These are phyloP conservation scores for Cadophora luteo-olivacea DNA, from an alignment of 2,329 filamentous ascomycete species.

Conservation along the genomic window DNA sequence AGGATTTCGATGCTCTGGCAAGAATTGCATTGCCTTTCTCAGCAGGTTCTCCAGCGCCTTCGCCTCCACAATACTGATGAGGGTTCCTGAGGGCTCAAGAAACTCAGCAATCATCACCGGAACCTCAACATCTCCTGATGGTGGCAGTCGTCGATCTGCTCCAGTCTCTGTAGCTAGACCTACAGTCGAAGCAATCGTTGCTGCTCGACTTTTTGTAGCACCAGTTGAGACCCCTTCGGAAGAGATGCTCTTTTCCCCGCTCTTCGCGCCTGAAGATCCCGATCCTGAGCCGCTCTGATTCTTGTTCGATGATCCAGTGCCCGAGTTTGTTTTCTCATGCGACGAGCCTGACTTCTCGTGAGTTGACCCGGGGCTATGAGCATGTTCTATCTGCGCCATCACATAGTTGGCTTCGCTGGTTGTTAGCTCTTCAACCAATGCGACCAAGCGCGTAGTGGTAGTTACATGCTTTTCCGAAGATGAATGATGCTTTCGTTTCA, in stretches of 20 bases:
- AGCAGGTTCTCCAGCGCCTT: constrained; percentile 25
- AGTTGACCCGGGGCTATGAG: constrained; percentile 14
- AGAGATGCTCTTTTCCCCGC: constrained; percentile 30
- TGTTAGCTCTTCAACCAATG: constrained; percentile 25
- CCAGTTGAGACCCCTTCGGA: constrained; percentile 32
- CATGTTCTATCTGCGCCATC: constrained; percentile 17
- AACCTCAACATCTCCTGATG: not conserved
- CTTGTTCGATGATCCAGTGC: constrained; percentile 6
- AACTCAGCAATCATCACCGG: constrained; percentile 18
- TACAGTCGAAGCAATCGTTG: not conserved
- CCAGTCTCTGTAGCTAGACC: not conserved
- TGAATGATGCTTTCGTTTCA: constrained; percentile 3
- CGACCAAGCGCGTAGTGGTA: constrained; percentile 25
- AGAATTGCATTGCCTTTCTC: constrained; percentile 26
- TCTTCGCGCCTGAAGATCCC: constrained; percentile 21
- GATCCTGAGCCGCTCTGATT: constrained; percentile 6
- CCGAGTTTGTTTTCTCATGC: not conserved
- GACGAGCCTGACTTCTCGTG: constrained; percentile 16
- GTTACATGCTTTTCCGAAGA: constrained; percentile 9
- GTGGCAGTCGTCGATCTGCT: not conserved
- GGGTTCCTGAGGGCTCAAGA: constrained; percentile 26
- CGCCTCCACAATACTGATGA: constrained; percentile 29
- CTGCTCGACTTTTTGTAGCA: not conserved
- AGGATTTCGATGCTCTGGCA: constrained; percentile 28
- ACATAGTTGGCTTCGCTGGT: constrained; percentile 31